phyloP scores from a whole-genome alignment of 352 stramenopile species.

The Pythium periplocum region DNA sequence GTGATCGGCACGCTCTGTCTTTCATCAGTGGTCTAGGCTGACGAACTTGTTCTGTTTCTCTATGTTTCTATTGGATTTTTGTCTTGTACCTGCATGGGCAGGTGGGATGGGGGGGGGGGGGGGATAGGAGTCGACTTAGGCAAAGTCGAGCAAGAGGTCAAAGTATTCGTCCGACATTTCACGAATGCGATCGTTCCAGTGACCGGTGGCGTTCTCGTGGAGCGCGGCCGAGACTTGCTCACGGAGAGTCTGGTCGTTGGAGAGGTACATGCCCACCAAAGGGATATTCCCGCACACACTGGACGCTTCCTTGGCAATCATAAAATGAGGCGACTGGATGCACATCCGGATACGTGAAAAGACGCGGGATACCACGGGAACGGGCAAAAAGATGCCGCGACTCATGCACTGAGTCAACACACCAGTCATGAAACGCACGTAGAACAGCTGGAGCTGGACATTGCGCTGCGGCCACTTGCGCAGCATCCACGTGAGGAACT shows the following conservation, averaged over 20 bases:
- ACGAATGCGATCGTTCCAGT: conserved; percentile 79
- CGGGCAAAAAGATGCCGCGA: conserved; percentile 41
- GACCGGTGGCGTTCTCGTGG: conserved; percentile 51
- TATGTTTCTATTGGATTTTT: neutral
- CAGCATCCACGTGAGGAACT: conserved; percentile 63
- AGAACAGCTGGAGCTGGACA: conserved; percentile 74
- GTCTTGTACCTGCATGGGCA: neutral
- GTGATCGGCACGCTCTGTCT: too few species aligned
- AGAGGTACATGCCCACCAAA: conserved; percentile 67
- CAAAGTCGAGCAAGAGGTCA: conserved; percentile 74
- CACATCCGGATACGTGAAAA: conserved; percentile 47
- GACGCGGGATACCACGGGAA: conserved; percentile 35
- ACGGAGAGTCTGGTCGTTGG: conserved; percentile 42
- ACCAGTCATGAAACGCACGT: conserved; percentile 53
- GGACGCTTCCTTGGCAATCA: conserved; percentile 69
- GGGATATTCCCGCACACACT: conserved; percentile 54
- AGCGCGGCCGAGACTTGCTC: conserved; percentile 58
- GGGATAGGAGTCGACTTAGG: conserved; percentile 20
- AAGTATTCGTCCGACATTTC: conserved; percentile 78
- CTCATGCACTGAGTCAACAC: conserved; percentile 61
- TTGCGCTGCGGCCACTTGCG: conserved; percentile 69
- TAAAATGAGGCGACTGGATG: conserved; percentile 65
- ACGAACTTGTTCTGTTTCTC: too few species aligned
- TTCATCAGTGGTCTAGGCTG: too few species aligned
- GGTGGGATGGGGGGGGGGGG: neutral